Conservation (phyloP, 2,329 filamentous ascomycete species). For the Rhytidhysteron rufulum region DNA sequence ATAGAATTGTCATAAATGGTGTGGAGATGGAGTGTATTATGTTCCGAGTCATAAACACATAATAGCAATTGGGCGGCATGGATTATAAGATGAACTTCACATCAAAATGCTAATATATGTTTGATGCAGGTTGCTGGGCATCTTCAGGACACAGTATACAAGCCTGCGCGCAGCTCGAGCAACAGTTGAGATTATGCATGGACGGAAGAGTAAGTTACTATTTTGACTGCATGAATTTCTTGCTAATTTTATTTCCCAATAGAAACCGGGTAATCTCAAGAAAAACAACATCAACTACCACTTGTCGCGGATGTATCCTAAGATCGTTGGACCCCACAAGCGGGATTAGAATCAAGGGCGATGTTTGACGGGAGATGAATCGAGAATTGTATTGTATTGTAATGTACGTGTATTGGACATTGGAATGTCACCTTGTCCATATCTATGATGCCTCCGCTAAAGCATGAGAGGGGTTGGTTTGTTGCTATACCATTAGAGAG, state of each 20-base stretch:
- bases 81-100: neutral
- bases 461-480: too few relatives aligned
- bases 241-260: conserved; percentile 8
- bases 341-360: conserved; percentile 45
- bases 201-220: conserved; percentile 62
- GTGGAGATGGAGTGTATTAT: neutral
- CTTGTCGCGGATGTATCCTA: conserved; percentile 70
- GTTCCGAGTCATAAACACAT: conserved; percentile 3
- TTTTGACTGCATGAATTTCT: conserved; percentile 1
- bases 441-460: too few relatives aligned
- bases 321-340: conserved; percentile 69
- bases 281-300: conserved; percentile 92
- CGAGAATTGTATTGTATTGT: neutral
- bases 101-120: conserved; percentile 14
- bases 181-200: conserved; percentile 67
- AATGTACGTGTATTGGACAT: neutral
- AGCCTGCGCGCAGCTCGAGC: conserved; percentile 58
- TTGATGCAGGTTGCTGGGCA: conserved; percentile 70
- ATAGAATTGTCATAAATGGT: neutral
- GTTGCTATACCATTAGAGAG: neutral
- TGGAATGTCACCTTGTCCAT: too few relatives aligned
- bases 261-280: conserved; percentile 55
- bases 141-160: conserved; percentile 67
- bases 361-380: neutral
- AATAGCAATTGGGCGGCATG: conserved; percentile 2